phyloP scores from a whole-genome alignment of 2,329 filamentous ascomycete genomes.

The Simplicillium sp. region DNA sequence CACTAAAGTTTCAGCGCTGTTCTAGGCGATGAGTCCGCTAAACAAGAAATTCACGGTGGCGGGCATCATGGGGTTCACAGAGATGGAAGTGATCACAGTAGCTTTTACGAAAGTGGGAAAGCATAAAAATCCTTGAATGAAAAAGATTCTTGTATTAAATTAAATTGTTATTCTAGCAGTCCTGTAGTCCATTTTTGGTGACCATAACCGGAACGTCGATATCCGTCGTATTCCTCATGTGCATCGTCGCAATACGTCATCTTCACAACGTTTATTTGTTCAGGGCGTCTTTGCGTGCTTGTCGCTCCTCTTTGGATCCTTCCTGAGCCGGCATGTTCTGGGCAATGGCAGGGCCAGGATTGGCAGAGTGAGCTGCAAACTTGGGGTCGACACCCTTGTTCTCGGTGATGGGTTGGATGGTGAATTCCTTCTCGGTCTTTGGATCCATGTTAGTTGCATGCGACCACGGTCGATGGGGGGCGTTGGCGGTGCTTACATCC shows the following conservation, averaged over 20 bases:
- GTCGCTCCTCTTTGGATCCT: constrained; percentile 59
- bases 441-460: constrained; percentile 7
- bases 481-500: constrained; percentile 12
- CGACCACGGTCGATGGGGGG: constrained; percentile 1
- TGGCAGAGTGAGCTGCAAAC: constrained; percentile 42
- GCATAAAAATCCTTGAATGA: too few species aligned
- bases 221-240: background rate
- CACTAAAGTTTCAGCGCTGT: too few species aligned
- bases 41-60: too few species aligned
- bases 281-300: constrained; percentile 53
- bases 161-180: too few species aligned
- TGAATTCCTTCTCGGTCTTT: constrained; percentile 33
- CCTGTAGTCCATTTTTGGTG: too few species aligned
- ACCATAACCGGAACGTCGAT: too few species aligned
- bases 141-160: too few species aligned
- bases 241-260: constrained; percentile 1
- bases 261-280: constrained; percentile 39
- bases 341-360: constrained; percentile 48
- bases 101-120: too few species aligned
- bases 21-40: too few species aligned
- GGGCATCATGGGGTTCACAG: too few species aligned
- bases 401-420: constrained; percentile 33
- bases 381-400: constrained; percentile 31
- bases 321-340: constrained; percentile 44
- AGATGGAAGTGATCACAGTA: too few species aligned